A percentile compares a stretch with the other conserved stretches of the same genome.
These are phyloP conservation scores for Plectranthus barbatus DNA, from an alignment of 257 asterid genomes.

Conservation along the genomic window DNA sequence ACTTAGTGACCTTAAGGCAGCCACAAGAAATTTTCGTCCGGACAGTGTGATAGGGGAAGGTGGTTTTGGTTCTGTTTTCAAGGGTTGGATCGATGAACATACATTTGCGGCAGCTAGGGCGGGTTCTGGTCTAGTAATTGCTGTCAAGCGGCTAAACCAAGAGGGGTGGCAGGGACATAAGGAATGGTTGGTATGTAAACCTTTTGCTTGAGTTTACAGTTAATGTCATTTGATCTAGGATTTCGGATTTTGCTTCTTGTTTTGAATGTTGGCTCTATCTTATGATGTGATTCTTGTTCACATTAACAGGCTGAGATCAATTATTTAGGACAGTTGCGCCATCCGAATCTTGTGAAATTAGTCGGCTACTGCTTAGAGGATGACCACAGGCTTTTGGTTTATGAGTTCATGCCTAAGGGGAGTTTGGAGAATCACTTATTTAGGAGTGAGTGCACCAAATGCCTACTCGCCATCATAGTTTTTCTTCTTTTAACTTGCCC, in stretches of 20 bases:
- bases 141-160: slow-evolving; percentile 73
- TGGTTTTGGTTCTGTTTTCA: slow-evolving; percentile 71
- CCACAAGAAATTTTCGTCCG: slow-evolving; percentile 76
- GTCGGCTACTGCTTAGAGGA: slow-evolving; percentile 69
- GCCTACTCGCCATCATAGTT: neutral
- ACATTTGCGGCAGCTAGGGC: slow-evolving; percentile 52
- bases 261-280: neutral
- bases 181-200: slow-evolving; percentile 73
- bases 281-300: neutral
- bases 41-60: slow-evolving; percentile 83
- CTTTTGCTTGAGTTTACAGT: neutral
- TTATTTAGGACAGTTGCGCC: slow-evolving; percentile 56
- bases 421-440: slow-evolving; percentile 71
- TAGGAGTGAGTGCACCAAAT: slow-evolving; percentile 43
- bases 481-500: neutral
- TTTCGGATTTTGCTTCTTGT: too few relatives aligned
- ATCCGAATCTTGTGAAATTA: slow-evolving; percentile 68
- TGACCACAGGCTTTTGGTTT: slow-evolving; percentile 56
- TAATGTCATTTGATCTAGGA: too few relatives aligned
- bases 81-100: slow-evolving; percentile 78
- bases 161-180: slow-evolving; percentile 82
- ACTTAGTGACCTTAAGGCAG: slow-evolving; percentile 51
- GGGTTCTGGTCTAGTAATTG: slow-evolving; percentile 56
- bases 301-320: slow-evolving; percentile 55
- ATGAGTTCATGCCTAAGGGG: slow-evolving; percentile 73